Evolutionary conservation across 169 alveolate genomes (phyloP).

Genomic region (Cystoisospora suis): DNA sequence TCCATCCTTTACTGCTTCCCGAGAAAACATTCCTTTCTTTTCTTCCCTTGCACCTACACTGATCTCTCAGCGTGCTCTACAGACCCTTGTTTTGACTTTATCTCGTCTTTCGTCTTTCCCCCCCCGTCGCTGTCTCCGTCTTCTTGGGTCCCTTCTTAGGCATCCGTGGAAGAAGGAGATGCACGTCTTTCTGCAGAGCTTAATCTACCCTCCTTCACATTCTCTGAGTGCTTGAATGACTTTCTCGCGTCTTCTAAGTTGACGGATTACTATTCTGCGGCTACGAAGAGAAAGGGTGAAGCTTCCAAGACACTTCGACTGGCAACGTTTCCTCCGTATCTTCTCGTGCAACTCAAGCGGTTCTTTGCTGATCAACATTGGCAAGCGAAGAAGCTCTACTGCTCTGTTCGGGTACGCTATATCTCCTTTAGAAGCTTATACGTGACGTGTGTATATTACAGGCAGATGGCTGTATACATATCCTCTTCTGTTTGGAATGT

Average conservation of each 20-base stretch:
- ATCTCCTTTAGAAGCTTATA: background rate
- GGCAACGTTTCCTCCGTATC: slow-evolving; percentile 73
- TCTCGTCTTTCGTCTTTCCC: too few species aligned
- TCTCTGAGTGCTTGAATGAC: slow-evolving; percentile 37
- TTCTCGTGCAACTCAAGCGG: slow-evolving; percentile 75
- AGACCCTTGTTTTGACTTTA: too few species aligned
- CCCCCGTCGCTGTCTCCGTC: too few species aligned
- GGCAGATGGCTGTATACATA: too few species aligned
- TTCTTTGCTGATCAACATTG: slow-evolving; percentile 73
- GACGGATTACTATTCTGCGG: slow-evolving; percentile 49
- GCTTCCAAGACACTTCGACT: slow-evolving; percentile 67
- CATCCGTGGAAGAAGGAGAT: too few species aligned
- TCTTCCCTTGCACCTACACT: too few species aligned
- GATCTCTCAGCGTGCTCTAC: too few species aligned
- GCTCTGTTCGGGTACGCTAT: slow-evolving; percentile 71
- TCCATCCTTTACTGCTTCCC: too few species aligned
- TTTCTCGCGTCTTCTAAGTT: slow-evolving; percentile 38
- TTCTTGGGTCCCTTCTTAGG: too few species aligned
- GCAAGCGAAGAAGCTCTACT: slow-evolving; percentile 74
- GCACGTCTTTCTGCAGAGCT: slow-evolving; percentile 40
- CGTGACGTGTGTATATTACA: too few species aligned
- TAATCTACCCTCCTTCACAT: slow-evolving; percentile 42
- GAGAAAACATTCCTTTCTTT: too few species aligned
- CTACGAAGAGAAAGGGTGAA: slow-evolving; percentile 48
- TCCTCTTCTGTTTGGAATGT: too few species aligned